Base-by-base conservation (phyloP, 768 basidiomycete genomes). In the Thelephora aurantiotincta region DNA sequence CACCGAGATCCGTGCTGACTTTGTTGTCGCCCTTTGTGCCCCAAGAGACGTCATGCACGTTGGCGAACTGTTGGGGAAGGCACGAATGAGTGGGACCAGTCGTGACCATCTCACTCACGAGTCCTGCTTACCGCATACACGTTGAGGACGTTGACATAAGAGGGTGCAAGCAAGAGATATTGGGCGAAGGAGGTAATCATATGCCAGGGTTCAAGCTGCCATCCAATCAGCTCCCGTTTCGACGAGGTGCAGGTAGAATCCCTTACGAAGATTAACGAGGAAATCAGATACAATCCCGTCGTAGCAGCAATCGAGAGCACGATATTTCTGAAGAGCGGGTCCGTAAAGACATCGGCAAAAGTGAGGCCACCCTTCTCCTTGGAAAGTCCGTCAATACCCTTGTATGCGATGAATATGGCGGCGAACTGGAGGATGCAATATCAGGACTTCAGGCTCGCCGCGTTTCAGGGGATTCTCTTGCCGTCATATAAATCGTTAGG, bases 111-210 rank as follows among this genome's bases (percentile, higher is more conserved):
- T 30, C 44, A 26, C n/a, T 47, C 18, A 5, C 33, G 41, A 42
- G 18, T 26, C 57, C 41, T 46, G 57, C 75, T 34, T 63, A 82
- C 78, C 3, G 81, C 82, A 57, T 93, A 91, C 53, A 94, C 90
- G 60, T 94, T 94, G 47, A 98, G 72, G 11, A 98, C 87, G 47
- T 82, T 77, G 59, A 94, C 94, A 57, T 93, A 97, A 0, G 90
- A 90, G 2, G 94, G 94, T 0, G 91, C 87, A 71, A 97, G 78
- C 51, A 96, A 73, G 19, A 86, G 62, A 58, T 93, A 94, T 60
- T 92, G 94, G n/a, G 92, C 22, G 65, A 98, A 93, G 5, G 85
- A 89, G 0, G 96, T 97, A 57, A 99, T 71, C 90, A 99, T 87
- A 61, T 99, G 96, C 90, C 92, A 96, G 2, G 94, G 94, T 55